A percentile compares a stretch with the other conserved stretches of the same genome.
These are phyloP conservation scores for Leavenworthia alabamica DNA, from an alignment of 345 rosid species.

Conservation along the genomic window DNA sequence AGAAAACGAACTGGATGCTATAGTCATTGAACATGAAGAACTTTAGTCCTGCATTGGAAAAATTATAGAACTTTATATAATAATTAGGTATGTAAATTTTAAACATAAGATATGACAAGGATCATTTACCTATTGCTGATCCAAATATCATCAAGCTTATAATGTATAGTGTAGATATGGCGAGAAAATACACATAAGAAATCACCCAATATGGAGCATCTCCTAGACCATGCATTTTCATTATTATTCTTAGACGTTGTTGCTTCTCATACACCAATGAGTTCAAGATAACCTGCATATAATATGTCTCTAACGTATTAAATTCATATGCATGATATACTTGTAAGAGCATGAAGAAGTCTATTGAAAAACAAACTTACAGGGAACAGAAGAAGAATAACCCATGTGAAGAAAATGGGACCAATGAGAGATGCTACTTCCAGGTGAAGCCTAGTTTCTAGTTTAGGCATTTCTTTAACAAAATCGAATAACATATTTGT, in stretches of 20 bases:
- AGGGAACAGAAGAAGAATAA: slow-evolving; percentile 56
- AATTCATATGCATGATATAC: too few species aligned
- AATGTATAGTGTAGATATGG: slow-evolving; percentile 57
- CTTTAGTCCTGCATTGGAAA: slow-evolving; percentile 67
- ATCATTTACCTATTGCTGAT: slow-evolving; percentile 50
- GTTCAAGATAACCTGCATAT: slow-evolving; percentile 53
- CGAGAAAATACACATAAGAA: slow-evolving; percentile 68
- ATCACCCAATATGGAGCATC: slow-evolving; percentile 92
- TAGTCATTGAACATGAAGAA: slow-evolving; percentile 70
- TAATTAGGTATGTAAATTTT: background rate
- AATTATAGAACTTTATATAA: background rate
- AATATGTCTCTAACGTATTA: background rate
- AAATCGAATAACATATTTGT: slow-evolving; percentile 51
- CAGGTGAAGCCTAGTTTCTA: slow-evolving; percentile 34
- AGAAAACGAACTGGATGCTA: slow-evolving; percentile 62
- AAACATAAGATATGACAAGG: background rate
- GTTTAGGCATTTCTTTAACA: slow-evolving; percentile 78
- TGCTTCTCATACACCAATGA: slow-evolving; percentile 78
- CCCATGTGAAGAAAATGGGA: too few species aligned
- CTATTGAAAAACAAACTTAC: slow-evolving; percentile 40
- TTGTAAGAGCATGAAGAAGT: background rate
- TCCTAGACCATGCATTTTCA: slow-evolving; percentile 98
- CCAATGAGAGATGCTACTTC: slow-evolving; percentile 76
- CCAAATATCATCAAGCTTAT: slow-evolving; percentile 69
- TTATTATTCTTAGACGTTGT: slow-evolving; percentile 72